Base-by-base conservation (phyloP, 768 basidiomycete genomes). In the Tubosaeta sp. region DNA sequence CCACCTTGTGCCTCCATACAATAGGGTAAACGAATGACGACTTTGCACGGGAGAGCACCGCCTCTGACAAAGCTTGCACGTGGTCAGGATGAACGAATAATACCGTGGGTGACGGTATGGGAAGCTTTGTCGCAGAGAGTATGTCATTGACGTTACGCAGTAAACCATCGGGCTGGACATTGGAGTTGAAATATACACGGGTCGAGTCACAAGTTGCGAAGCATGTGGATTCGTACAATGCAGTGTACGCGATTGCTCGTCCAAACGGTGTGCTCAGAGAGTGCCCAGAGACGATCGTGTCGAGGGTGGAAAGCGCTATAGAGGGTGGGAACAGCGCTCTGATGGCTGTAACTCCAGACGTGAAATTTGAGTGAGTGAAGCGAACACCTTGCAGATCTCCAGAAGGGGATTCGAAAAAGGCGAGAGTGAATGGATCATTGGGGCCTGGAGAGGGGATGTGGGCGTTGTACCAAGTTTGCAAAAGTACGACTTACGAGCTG, bases 261-360 rank as follows among this genome's bases (percentile, higher is more conserved):
- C 94, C 94, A 43, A 84, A 90, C 0, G 91, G 81, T 1, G 84
- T 83, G 50, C 83, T 80, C 47, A 96, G 63, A 2, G 86, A 74
- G 62, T 90, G 81, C 3, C 80, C 79, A 22, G 90, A 94, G 11
- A 86, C 76, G 30, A 97, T 71, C 7, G 86, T 88, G 66, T 96
- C 94, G 46, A 86, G 67, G 6, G 83, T 70, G 5, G 86, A 81
- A 36, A 92, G 59, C 12, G 81, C 73, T 59, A 82, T 81, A 21
- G 87, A 79, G 10, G 82, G 72, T 3, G 94, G 92, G 58, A 95
- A 81, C 19, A 94, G 64, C 5, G 83, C 80, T 31, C 87, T 83
- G 21, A 82, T 73, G 3, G 87, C 87, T 0, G 90, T 82, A n/a
- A 94, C 86, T 30, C 90, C 94, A 4, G 94, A 90, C 3, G 91